Evolutionary conservation across 495 filamentous ascomycete species (phyloP).

Genomic region (Xylaria curta): DNA sequence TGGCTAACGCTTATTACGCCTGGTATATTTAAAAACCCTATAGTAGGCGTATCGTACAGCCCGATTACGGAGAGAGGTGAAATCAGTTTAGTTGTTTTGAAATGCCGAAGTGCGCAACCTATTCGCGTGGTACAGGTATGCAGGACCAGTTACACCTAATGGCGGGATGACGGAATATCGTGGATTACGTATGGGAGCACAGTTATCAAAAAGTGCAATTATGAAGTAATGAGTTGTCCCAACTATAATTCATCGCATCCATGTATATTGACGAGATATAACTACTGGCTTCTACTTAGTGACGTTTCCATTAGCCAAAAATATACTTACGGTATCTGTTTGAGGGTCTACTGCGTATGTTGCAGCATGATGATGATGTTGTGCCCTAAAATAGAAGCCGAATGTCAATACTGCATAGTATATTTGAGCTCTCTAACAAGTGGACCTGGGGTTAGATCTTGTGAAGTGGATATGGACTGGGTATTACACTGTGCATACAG

Average conservation of each 20-base stretch:
- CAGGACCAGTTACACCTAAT: background rate
- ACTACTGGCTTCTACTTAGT: background rate
- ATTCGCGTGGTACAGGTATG: slow-evolving; percentile 9
- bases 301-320: background rate
- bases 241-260: background rate
- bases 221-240: background rate
- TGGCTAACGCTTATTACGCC: slow-evolving; percentile 1
- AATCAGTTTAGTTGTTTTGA: background rate
- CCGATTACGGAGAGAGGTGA: slow-evolving; percentile 1
- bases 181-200: background rate
- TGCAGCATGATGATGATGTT: slow-evolving; percentile 15
- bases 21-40: background rate
- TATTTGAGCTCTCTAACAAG: slow-evolving; percentile 6
- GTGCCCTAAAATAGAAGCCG: slow-evolving; percentile 20
- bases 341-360: background rate
- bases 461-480: background rate
- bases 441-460: slow-evolving; percentile 27
- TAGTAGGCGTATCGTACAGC: background rate
- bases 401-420: slow-evolving; percentile 11
- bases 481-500: background rate
- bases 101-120: slow-evolving; percentile 16
- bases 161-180: slow-evolving; percentile 9
- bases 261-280: background rate
- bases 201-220: background rate
- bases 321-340: background rate